Evolutionary conservation across 768 basidiomycete genomes (phyloP).

Genomic region (Amanita rimosa): DNA sequence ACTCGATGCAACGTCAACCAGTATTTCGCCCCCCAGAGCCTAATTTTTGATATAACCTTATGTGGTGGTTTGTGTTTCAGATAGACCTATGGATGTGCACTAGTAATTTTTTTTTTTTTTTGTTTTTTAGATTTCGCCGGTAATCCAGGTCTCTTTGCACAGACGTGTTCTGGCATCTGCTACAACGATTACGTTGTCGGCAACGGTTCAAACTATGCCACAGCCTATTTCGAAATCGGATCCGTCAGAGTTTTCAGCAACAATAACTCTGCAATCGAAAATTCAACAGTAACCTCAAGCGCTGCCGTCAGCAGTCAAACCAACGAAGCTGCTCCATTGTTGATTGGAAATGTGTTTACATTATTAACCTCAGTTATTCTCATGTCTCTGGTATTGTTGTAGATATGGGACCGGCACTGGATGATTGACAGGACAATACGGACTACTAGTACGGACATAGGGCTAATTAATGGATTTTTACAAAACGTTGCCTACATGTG

Average conservation of each 20-base stretch:
- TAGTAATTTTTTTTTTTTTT: not conserved
- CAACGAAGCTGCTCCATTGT: not conserved
- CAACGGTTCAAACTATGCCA: conserved; percentile 45
- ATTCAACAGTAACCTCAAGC: not conserved
- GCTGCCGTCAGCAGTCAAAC: not conserved
- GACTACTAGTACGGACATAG: not conserved
- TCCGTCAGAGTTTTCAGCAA: conserved; percentile 22
- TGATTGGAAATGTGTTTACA: not conserved
- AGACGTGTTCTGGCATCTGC: conserved; percentile 57
- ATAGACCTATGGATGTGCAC: conserved; percentile 6
- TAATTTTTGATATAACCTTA: conserved; percentile 68
- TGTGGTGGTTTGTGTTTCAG: conserved; percentile 36
- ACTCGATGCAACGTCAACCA: conserved; percentile 38
- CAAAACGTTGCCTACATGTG: too few relatives aligned
- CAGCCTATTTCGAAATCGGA: conserved; percentile 64
- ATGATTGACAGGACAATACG: not conserved
- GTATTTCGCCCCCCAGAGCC: conserved; percentile 51
- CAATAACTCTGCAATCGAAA: not conserved
- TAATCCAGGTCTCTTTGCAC: conserved; percentile 33
- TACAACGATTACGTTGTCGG: conserved; percentile 65
- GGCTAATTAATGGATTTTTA: not conserved
- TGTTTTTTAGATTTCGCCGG: conserved; percentile 35
- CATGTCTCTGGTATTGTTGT: not conserved
- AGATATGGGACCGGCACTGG: not conserved
- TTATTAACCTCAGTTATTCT: not conserved